A percentile compares a stretch with the other conserved stretches of the same genome.
phyloP scores from a whole-genome alignment of 176 grass and related monocot species.

The Rhynchospora breviuscula region DNA sequence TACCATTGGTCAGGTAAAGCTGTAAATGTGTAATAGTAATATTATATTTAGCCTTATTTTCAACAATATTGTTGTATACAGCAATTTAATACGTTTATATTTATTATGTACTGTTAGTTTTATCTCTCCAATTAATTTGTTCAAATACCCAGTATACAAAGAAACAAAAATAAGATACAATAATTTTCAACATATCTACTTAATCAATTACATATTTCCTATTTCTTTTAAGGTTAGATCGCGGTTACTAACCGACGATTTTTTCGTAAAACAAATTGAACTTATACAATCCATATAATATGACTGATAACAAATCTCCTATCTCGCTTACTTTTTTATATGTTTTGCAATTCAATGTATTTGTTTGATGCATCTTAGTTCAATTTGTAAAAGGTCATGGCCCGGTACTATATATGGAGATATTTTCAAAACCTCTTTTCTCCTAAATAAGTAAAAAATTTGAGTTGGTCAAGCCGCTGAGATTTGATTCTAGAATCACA shows the following conservation, averaged over 20 bases:
- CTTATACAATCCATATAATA: too few species aligned
- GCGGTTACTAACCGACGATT: too few species aligned
- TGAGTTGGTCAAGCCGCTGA: neutral
- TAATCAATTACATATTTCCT: neutral
- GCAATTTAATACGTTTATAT: neutral
- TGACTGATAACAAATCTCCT: too few species aligned
- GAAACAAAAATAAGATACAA: neutral
- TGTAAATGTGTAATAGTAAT: neutral
- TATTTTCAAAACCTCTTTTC: neutral
- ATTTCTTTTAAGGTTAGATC: too few species aligned
- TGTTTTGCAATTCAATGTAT: neutral
- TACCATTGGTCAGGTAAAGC: neutral
- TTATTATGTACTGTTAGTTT: neutral
- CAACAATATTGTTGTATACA: neutral
- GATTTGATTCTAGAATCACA: neutral
- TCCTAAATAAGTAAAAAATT: neutral
- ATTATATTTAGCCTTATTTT: neutral
- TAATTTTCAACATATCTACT: neutral
- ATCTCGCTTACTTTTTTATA: too few species aligned
- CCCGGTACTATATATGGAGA: neutral
- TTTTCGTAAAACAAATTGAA: too few species aligned
- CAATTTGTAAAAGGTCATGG: neutral
- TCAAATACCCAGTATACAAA: neutral
- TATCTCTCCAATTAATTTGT: neutral
- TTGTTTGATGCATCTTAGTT: neutral